Evolutionary conservation across 2,329 filamentous ascomycete genomes (phyloP), one percentile per base, ranked within the genome.

Genomic region (Elsinoe necatrix): DNA sequence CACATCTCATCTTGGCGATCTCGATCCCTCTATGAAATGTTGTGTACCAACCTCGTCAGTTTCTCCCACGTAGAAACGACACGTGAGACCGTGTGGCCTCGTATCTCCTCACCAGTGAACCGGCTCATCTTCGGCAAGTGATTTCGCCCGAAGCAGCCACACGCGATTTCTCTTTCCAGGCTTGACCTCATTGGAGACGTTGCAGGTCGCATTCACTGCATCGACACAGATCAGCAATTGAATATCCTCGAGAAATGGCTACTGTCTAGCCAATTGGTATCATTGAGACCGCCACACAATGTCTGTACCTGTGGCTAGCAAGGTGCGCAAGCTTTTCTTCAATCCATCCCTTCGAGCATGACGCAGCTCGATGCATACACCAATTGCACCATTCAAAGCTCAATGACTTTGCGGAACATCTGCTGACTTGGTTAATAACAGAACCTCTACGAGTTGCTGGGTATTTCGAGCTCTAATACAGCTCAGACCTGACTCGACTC

Each of bases 361-460:
- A 45, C 52, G 48, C 48, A 29, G 48, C 48, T 16, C 16, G 14
- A 14, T 52, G 48, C 48, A 52, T 37, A 21, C 31, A 52, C 4
- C 31, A 52, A 39, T 25, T 7, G 16, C 45, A 18, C 21, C 11
- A 39, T 29, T 35, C 31, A 14, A 52, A 29, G 25, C 31, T 52
- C 48, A 52, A 52, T 52, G 14, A n/a, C 16, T 5, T 23, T 21
- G 48, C 34, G 29, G 25, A 25, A 35, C 29, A 39, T 39, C 14
- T 27, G 48, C 48, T 52, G 48, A 52, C 48, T 23, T 25, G 16
- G 4, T 25, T 23, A 9, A 29, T 5, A 63, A 65, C 69, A 97
- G 93, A 98, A 98, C 83, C 85, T 88, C 72, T 97, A 88, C 83
- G 92, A 93, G 83, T 86, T 95, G 80, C 89, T 98, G 82, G 92